A percentile compares a stretch with the other conserved stretches of the same genome.
Conservation (phyloP, 2,329 filamentous ascomycete genomes). For the Botrytis fabae region DNA sequence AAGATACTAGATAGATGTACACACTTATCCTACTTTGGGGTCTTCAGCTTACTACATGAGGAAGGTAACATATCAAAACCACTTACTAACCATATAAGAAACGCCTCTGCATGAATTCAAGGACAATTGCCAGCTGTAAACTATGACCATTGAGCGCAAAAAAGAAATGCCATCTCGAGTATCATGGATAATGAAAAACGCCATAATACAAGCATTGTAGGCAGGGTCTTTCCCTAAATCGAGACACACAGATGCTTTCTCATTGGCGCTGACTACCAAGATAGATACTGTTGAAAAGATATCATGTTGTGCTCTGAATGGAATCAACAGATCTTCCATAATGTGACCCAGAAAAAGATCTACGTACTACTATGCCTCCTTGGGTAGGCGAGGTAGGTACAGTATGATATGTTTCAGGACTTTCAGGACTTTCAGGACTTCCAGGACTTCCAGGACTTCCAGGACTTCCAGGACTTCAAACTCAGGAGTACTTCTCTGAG, state of each 20-base stretch:
- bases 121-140: neutral
- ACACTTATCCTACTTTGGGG: neutral
- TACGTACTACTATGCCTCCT: neutral
- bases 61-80: neutral
- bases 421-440: neutral
- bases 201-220: neutral
- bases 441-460: neutral
- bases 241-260: neutral
- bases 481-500: neutral
- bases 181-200: neutral
- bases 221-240: neutral
- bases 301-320: neutral
- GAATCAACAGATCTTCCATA: neutral
- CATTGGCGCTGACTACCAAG: neutral
- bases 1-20: neutral
- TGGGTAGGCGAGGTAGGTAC: neutral
- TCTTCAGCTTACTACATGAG: neutral
- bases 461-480: constrained; percentile 8
- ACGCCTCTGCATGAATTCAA: neutral
- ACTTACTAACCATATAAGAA: constrained; percentile 7
- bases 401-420: neutral
- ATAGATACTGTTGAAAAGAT: neutral
- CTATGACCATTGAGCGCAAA: too few species aligned
- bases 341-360: neutral
- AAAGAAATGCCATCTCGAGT: neutral